These are phyloP conservation scores for Eremothecium gossypii DNA, from an alignment of 1,139 yeast genomes.

Conservation along the genomic window DNA sequence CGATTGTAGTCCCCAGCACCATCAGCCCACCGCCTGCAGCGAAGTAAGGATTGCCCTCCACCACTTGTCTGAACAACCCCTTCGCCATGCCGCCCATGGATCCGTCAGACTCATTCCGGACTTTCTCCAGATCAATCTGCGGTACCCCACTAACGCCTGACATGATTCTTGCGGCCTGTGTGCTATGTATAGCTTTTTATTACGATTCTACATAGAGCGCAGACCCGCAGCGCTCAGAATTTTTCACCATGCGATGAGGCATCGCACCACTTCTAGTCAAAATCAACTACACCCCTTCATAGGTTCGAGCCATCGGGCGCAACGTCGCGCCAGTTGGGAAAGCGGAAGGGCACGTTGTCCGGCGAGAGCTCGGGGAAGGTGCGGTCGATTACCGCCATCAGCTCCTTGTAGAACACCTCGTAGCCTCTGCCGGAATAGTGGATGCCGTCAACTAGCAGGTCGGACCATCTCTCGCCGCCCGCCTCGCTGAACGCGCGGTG, in stretches of 20 bases:
- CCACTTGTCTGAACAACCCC: constrained; percentile 38
- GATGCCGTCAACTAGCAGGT: constrained; percentile 48
- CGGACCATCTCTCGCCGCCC: constrained; percentile 23
- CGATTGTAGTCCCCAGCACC: constrained; percentile 83
- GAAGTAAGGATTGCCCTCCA: constrained; percentile 78
- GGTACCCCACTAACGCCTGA: constrained; percentile 5
- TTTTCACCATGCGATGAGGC: too few species aligned
- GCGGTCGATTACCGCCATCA: constrained; percentile 34
- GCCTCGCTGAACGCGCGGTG: constrained; percentile 36
- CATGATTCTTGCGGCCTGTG: not conserved
- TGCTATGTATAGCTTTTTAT: too few species aligned
- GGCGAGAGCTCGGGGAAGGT: constrained; percentile 43
- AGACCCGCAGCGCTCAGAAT: too few species aligned
- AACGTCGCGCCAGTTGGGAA: constrained; percentile 36
- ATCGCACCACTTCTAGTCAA: too few species aligned
- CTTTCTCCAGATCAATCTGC: constrained; percentile 10
- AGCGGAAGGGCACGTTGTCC: constrained; percentile 29
- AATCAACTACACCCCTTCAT: not conserved
- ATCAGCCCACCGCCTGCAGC: constrained; percentile 97
- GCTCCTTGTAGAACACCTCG: constrained; percentile 38
- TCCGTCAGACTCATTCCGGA: constrained; percentile 9
- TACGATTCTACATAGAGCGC: too few species aligned
- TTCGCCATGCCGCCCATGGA: constrained; percentile 12
- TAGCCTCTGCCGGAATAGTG: constrained; percentile 62
- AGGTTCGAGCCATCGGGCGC: constrained; percentile 20